Conservation (phyloP, 345 rosid species). For the Sisymbrium irio region DNA sequence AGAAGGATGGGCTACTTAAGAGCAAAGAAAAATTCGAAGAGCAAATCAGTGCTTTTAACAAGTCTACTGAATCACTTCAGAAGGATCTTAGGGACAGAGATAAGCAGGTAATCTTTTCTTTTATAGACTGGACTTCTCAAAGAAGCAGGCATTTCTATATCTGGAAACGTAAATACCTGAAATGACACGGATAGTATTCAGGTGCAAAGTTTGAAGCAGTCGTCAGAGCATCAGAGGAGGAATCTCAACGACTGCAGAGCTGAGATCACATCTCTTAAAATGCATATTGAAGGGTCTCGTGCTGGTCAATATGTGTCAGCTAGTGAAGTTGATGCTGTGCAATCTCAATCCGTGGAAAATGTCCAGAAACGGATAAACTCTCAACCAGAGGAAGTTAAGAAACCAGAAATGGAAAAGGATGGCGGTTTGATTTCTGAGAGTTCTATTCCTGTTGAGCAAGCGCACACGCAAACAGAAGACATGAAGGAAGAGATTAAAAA, state of each 20-base stretch:
- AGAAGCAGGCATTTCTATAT: constrained; percentile 13
- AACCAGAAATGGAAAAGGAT: constrained; percentile 38
- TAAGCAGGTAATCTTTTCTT: constrained; percentile 55
- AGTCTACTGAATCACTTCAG: constrained; percentile 67
- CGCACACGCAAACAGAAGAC: constrained; percentile 47
- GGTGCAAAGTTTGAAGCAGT: constrained; percentile 74
- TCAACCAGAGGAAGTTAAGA: constrained; percentile 60
- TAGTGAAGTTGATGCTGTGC: constrained; percentile 48
- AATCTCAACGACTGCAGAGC: constrained; percentile 87
- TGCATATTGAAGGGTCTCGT: constrained; percentile 83
- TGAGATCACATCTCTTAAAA: constrained; percentile 88
- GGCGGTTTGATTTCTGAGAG: constrained; percentile 35
- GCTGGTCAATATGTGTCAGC: constrained; percentile 45
- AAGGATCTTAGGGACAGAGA: constrained; percentile 86
- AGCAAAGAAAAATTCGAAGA: constrained; percentile 61
- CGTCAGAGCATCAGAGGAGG: constrained; percentile 67
- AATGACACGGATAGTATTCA: constrained; percentile 39
- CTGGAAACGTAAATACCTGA: constrained; percentile 23
- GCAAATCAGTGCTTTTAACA: constrained; percentile 66
- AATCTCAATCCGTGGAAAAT: constrained; percentile 51
- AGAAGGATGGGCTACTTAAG: constrained; percentile 57
- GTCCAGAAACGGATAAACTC: constrained; percentile 56
- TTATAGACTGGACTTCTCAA: constrained; percentile 21
- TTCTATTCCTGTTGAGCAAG: constrained; percentile 42
- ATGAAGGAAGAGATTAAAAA: constrained; percentile 68